A percentile compares a stretch with the other conserved stretches of the same genome.
Conservation (phyloP, 2,329 filamentous ascomycete species). For the Alternaria tenuissima region DNA sequence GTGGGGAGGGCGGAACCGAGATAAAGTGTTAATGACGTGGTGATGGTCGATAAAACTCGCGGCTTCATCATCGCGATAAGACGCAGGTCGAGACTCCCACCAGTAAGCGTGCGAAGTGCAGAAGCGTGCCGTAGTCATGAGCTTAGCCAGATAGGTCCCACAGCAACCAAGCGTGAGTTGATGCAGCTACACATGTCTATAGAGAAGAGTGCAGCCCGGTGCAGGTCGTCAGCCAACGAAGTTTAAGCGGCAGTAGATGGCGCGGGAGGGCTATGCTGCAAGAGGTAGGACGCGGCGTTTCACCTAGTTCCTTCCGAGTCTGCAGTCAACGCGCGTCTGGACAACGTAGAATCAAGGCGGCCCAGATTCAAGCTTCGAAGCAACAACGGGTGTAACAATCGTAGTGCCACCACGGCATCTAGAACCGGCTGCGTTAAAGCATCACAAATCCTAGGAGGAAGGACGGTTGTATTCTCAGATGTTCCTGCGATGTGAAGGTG, state of each 20-base stretch:
- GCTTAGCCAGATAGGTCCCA: conserved; percentile 2
- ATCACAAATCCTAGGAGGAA: no score
- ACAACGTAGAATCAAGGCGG: conserved; percentile 3
- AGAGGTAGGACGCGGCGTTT: conserved; percentile 18
- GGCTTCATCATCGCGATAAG: conserved; percentile 8
- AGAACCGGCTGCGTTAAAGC: background rate
- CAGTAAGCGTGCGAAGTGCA: background rate
- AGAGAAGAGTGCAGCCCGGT: background rate
- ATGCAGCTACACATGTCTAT: background rate
- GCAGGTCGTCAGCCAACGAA: conserved; percentile 7
- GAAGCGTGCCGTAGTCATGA: conserved; percentile 3
- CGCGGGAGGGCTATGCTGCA: conserved; percentile 23
- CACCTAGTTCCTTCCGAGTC: conserved; percentile 29
- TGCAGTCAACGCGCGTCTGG: conserved; percentile 24
- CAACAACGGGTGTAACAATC: conserved; percentile 1
- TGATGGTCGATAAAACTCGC: background rate
- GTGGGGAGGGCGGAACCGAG: background rate
- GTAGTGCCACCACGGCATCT: background rate
- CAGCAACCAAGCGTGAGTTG: background rate
- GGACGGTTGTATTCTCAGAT: background rate
- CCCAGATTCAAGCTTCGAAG: background rate
- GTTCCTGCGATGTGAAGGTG: background rate
- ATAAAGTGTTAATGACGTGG: conserved; percentile 3
- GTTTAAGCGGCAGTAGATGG: conserved; percentile 10
- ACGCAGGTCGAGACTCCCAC: background rate